These are phyloP conservation scores for Ceriops zippeliana DNA, from an alignment of 345 rosid genomes.

Conservation along the genomic window DNA sequence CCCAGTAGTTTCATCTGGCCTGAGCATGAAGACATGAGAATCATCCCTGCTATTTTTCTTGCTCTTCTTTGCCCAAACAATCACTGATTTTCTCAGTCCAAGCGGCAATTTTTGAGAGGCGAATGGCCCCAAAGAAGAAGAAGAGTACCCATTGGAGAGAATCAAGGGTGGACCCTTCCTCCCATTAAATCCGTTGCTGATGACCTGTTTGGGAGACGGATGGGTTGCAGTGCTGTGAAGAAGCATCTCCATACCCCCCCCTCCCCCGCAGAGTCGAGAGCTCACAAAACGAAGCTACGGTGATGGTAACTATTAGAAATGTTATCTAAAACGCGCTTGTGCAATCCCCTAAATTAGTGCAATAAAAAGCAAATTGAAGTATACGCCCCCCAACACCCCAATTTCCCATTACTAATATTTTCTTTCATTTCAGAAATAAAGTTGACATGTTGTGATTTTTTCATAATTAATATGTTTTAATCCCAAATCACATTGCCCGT, in stretches of 20 bases:
- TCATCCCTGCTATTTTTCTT: conserved; percentile 40
- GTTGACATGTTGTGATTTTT: too few relatives aligned
- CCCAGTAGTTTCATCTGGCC: conserved; percentile 64
- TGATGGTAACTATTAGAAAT: too few relatives aligned
- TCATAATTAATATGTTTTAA: too few relatives aligned
- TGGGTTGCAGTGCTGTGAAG: conserved; percentile 27
- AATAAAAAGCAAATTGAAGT: too few relatives aligned
- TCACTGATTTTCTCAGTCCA: conserved; percentile 37
- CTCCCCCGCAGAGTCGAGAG: neutral
- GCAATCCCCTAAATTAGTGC: too few relatives aligned
- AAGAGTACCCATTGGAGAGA: conserved; percentile 8
- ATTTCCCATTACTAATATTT: too few relatives aligned
- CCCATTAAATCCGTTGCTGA: neutral
- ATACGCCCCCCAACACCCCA: too few relatives aligned
- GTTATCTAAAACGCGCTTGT: too few relatives aligned
- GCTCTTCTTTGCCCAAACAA: conserved; percentile 47
- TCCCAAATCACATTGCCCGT: too few relatives aligned
- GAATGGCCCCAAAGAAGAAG: conserved; percentile 7
- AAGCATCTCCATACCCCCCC: conserved; percentile 44
- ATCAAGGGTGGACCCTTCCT: conserved; percentile 20
- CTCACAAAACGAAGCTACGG: neutral
- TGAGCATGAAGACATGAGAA: conserved; percentile 48
- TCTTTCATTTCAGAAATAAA: too few relatives aligned
- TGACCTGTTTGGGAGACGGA: conserved; percentile 24
- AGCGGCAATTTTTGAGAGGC: conserved; percentile 6